Conservation (phyloP, 2,329 filamentous ascomycete genomes). For the Monosporascus sp. region DNA sequence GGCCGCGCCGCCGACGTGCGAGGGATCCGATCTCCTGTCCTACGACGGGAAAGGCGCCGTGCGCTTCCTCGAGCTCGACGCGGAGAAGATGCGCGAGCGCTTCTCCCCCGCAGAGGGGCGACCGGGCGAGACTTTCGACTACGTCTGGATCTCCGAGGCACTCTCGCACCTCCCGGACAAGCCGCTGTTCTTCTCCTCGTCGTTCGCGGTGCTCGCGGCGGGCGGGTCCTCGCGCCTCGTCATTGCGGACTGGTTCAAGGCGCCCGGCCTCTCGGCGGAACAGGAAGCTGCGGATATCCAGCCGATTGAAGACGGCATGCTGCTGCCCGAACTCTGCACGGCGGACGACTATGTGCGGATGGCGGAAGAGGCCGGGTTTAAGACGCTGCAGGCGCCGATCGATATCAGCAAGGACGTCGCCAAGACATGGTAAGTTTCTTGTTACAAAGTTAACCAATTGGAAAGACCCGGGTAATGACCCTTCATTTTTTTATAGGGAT, state of each 20-base stretch:
- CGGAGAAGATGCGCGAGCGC: conserved; percentile 52
- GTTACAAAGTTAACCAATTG: neutral
- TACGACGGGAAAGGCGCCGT: conserved; percentile 31
- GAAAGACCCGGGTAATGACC: neutral
- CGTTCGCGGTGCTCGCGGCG: conserved; percentile 39
- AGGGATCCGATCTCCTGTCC: neutral
- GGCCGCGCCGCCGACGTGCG: conserved; percentile 1
- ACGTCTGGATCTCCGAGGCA: conserved; percentile 58
- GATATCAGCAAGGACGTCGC: conserved; percentile 55
- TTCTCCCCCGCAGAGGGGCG: conserved; percentile 31
- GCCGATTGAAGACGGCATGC: conserved; percentile 58
- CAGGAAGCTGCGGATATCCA: conserved; percentile 46
- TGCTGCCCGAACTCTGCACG: conserved; percentile 52
- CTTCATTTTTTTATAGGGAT: conserved; percentile 38
- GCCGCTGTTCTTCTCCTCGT: conserved; percentile 51
- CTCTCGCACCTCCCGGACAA: conserved; percentile 57
- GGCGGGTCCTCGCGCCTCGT: conserved; percentile 45
- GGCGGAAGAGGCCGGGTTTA: conserved; percentile 44
- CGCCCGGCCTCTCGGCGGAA: conserved; percentile 36
- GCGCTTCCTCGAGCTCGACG: conserved; percentile 53
- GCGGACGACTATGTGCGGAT: conserved; percentile 47
- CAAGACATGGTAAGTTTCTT: conserved; percentile 49
- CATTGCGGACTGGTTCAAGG: conserved; percentile 59
- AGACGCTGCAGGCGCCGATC: conserved; percentile 39
- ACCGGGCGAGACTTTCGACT: conserved; percentile 37